Base-by-base conservation (phyloP, 495 filamentous ascomycete genomes). In the Hypoxylon subgilvum region DNA sequence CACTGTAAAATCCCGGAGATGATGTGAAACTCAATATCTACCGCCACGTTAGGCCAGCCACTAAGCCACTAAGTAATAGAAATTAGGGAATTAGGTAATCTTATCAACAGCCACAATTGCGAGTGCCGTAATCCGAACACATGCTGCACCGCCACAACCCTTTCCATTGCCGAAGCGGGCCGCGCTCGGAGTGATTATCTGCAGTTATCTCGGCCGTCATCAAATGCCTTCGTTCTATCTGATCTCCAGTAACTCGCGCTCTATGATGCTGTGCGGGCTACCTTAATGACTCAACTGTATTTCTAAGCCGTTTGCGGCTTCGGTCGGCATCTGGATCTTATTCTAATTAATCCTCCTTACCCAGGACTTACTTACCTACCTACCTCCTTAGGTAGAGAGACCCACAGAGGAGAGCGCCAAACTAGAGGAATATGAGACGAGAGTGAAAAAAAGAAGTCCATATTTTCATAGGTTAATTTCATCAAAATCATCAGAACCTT, bases 221-320 rank as follows among this genome's bases (percentile, higher is more conserved):
- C 45, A 43, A 28, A 28, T 4, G 27, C 31, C 17, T 21, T 22
- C 43, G 35, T 16, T 36, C 10, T 41, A 30, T 19, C 12, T 27
- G n/a, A n/a, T n/a, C n/a, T n/a, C n/a, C n/a, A n/a, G n/a, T n/a
- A n/a, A n/a, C n/a, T n/a, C n/a, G n/a, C n/a, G n/a, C n/a, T 48
- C 35, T 17, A 39, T 50, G 41, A 57, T 63, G 42, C 48, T 57
- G n/a, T n/a, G n/a, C n/a, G n/a, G n/a, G n/a, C n/a, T n/a, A n/a
- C n/a, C n/a, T n/a, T n/a, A 58, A 38, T 50, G 39, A 52, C 45
- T 21, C 22, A 50, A 57, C 38, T 57, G 60, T 53, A 63, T 64
- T 64, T 64, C 61, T 64, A 64, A 64, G 49, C 61, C 54, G 46
- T 53, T 45, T 58, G 49, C 54, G 61, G 61, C 36, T 58, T 64